Conservation (phyloP, 2,329 filamentous ascomycete genomes). For the Fusarium xylarioides region DNA sequence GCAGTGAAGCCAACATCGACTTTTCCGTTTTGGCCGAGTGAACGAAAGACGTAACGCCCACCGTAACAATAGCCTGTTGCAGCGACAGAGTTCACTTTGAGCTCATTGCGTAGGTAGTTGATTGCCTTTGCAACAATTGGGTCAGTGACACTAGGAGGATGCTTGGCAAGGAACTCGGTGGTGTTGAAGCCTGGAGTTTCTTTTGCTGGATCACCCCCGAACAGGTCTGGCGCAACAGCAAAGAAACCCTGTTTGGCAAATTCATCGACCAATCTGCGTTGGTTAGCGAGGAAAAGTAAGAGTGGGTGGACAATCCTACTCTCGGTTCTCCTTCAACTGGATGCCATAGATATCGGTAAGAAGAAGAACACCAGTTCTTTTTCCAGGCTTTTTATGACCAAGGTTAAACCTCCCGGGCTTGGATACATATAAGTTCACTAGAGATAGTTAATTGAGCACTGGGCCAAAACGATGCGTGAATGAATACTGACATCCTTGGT, state of each 20-base stretch:
- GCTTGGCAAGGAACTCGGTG: slow-evolving; percentile 12
- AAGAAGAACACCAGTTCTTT: slow-evolving; percentile 11
- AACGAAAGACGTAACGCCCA: slow-evolving; percentile 63
- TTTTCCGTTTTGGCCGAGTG: slow-evolving; percentile 59
- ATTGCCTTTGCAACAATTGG: slow-evolving; percentile 25
- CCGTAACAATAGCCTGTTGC: slow-evolving; percentile 70
- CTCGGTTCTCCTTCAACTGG: slow-evolving; percentile 5
- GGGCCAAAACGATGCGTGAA: fast-evolving
- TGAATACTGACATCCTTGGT: slow-evolving; percentile 6
- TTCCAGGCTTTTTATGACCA: neutral
- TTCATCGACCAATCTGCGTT: slow-evolving; percentile 13
- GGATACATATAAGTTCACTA: slow-evolving; percentile 18
- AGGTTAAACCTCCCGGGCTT: neutral
- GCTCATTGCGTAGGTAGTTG: slow-evolving; percentile 32
- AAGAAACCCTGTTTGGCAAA: slow-evolving; percentile 29
- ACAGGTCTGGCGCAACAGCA: slow-evolving; percentile 12
- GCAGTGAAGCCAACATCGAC: slow-evolving; percentile 65
- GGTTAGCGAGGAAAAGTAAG: neutral
- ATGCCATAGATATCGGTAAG: slow-evolving; percentile 29
- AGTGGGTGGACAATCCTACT: neutral
- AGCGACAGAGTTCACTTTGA: slow-evolving; percentile 58
- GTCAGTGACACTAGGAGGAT: slow-evolving; percentile 13
- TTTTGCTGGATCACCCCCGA: slow-evolving; percentile 5
- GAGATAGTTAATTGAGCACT: neutral
- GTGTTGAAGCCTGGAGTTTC: neutral